Conservation (phyloP, 176 grass and related monocot species). For the Tillandsia fasciculata region DNA sequence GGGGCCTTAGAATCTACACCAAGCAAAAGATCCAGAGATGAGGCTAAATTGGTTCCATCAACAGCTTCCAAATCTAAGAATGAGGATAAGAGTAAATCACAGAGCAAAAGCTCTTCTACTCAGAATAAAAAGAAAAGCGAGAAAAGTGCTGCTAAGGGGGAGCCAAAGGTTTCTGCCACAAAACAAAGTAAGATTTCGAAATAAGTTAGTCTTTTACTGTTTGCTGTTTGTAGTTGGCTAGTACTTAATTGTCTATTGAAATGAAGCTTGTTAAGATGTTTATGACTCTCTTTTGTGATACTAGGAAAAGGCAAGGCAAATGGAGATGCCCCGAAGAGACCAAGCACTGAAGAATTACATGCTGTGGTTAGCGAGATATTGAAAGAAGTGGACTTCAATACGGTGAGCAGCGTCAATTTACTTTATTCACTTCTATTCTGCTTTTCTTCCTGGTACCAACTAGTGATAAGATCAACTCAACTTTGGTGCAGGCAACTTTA, state of each 20-base stretch:
- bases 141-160: slow-evolving; percentile 28
- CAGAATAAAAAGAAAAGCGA: slow-evolving; percentile 29
- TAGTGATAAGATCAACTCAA: too few relatives aligned
- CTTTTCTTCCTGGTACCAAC: background rate
- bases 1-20: background rate
- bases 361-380: slow-evolving; percentile 75
- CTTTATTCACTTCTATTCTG: background rate
- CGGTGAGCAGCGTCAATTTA: slow-evolving; percentile 31
- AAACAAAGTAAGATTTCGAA: slow-evolving; percentile 49
- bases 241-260: too few relatives aligned
- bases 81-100: slow-evolving; percentile 19
- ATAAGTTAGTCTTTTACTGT: too few relatives aligned
- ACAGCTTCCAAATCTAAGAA: too few relatives aligned
- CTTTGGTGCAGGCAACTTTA: slow-evolving; percentile 60
- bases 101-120: slow-evolving; percentile 22
- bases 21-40: background rate
- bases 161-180: slow-evolving; percentile 24
- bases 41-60: too few relatives aligned
- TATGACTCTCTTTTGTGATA: slow-evolving; percentile 4
- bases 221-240: too few relatives aligned
- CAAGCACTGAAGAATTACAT: slow-evolving; percentile 66
- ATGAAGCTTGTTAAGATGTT: too few relatives aligned
- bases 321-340: slow-evolving; percentile 30
- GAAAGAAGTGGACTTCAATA: slow-evolving; percentile 99
- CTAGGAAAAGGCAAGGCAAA: slow-evolving; percentile 63